Evolutionary conservation across 192 early-diverging fungal genomes (phyloP).

Genomic region (Entomortierella lignicola): DNA sequence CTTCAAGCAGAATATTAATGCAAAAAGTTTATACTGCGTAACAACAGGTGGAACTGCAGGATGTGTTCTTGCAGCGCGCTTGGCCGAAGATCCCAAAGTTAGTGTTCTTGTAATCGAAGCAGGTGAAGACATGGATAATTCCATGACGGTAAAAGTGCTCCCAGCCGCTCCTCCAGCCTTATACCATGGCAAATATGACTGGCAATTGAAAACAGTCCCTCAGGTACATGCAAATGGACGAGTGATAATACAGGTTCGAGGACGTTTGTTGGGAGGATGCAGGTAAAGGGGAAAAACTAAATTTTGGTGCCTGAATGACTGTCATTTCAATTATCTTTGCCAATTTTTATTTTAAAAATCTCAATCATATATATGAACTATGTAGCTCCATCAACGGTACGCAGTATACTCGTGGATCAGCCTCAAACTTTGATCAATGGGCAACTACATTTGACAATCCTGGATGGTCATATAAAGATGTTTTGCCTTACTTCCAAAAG

Average conservation of each 20-base stretch:
- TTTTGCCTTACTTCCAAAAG: constrained; percentile 23
- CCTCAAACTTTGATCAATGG: constrained; percentile 21
- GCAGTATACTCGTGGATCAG: constrained; percentile 16
- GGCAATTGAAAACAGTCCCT: constrained; percentile 13
- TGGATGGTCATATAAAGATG: constrained; percentile 13
- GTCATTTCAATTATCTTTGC: no score
- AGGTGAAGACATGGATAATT: constrained; percentile 13
- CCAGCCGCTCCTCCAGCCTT: neutral
- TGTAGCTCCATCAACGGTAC: constrained; percentile 12
- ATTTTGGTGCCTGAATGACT: no score
- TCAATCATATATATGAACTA: no score
- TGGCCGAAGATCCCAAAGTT: constrained; percentile 19
- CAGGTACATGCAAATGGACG: constrained; percentile 26
- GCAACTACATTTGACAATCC: neutral
- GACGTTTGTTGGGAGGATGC: constrained; percentile 22
- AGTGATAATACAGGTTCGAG: constrained; percentile 13
- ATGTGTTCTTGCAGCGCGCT: constrained; percentile 26
- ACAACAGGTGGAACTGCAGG: constrained; percentile 30
- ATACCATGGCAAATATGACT: constrained; percentile 5
- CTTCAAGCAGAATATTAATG: no score
- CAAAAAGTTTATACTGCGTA: neutral
- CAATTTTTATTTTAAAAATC: no score
- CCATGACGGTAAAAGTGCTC: neutral
- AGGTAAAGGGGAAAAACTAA: no score
- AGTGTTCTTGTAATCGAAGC: constrained; percentile 28